A percentile compares a stretch with the other conserved stretches of the same genome.
These are phyloP conservation scores for Xylariaceae sp. DNA, from an alignment of 2,329 filamentous ascomycete species.

Conservation along the genomic window DNA sequence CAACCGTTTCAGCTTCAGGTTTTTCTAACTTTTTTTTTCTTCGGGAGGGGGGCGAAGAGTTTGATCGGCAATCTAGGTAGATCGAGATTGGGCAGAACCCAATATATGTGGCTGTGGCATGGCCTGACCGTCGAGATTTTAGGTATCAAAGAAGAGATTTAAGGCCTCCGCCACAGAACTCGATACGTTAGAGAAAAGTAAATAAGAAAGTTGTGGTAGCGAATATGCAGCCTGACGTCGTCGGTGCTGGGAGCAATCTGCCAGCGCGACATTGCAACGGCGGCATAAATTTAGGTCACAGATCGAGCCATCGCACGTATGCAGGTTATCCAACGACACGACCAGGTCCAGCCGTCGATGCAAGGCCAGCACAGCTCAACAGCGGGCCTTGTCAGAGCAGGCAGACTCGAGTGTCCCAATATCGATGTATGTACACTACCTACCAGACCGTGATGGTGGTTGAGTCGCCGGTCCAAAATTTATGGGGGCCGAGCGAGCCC, in stretches of 20 bases:
- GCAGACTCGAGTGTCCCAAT: slow-evolving; percentile 17
- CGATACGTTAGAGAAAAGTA: slow-evolving; percentile 9
- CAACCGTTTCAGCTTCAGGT: slow-evolving; percentile 19
- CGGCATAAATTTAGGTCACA: slow-evolving; percentile 22
- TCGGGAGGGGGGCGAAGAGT: neutral
- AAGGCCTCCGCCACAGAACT: slow-evolving; percentile 10
- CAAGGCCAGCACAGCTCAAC: slow-evolving; percentile 33
- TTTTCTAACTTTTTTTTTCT: neutral
- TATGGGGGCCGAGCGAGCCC: slow-evolving; percentile 30
- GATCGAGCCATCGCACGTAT: slow-evolving; percentile 23
- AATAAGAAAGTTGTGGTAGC: slow-evolving; percentile 12
- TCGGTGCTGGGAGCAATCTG: slow-evolving; percentile 15
- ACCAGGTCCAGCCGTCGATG: slow-evolving; percentile 33
- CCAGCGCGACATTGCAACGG: slow-evolving; percentile 22
- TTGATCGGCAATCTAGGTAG: slow-evolving; percentile 8
- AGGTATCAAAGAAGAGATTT: slow-evolving; percentile 18
- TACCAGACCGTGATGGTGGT: slow-evolving; percentile 19
- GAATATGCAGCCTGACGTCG: slow-evolving; percentile 25
- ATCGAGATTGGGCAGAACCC: slow-evolving; percentile 12
- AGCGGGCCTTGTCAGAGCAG: slow-evolving; percentile 19
- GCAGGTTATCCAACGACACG: slow-evolving; percentile 22
- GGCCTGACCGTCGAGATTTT: slow-evolving; percentile 8
- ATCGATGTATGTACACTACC: neutral
- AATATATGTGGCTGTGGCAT: slow-evolving; percentile 2
- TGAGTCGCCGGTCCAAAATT: slow-evolving; percentile 20